A percentile compares a stretch with the other conserved stretches of the same genome.
These are phyloP conservation scores for Effrenium voratum DNA, from an alignment of 73 alveolate species.

Conservation along the genomic window DNA sequence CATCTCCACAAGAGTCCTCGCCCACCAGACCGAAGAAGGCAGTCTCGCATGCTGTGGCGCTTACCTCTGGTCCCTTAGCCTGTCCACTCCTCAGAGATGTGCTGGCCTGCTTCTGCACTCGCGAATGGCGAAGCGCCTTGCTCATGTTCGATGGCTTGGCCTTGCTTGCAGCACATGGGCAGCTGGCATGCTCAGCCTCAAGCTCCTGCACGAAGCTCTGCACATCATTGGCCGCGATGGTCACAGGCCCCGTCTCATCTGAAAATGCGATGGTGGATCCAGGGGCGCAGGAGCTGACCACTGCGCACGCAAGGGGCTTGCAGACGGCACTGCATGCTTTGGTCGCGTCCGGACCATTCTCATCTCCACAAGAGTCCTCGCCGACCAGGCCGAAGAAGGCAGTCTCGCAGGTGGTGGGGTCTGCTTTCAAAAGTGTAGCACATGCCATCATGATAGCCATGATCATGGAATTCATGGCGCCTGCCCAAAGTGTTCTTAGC, in stretches of 20 bases:
- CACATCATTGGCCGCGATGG: not conserved
- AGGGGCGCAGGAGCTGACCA: not conserved
- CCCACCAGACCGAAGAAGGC: too few relatives aligned
- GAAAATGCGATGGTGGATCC: not conserved
- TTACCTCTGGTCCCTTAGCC: too few relatives aligned
- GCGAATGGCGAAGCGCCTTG: too few relatives aligned
- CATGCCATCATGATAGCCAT: too few relatives aligned
- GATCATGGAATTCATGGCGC: too few relatives aligned
- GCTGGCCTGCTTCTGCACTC: too few relatives aligned
- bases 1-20: not conserved
- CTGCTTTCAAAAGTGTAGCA: not conserved
- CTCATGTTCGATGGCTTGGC: not conserved
- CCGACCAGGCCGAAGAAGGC: not conserved
- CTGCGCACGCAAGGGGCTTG: not conserved
- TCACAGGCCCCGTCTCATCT: not conserved
- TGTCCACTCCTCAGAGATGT: too few relatives aligned
- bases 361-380: not conserved
- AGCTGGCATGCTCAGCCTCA: not conserved
- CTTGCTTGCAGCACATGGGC: not conserved
- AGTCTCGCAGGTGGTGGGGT: not conserved
- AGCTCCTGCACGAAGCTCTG: not conserved
- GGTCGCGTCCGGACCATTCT: not conserved
- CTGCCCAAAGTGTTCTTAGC: too few relatives aligned
- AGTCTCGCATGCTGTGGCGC: too few relatives aligned
- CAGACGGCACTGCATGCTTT: not conserved